These are phyloP conservation scores for Fusarium sp. DNA, from an alignment of 2,329 filamentous ascomycete genomes.

Conservation along the genomic window DNA sequence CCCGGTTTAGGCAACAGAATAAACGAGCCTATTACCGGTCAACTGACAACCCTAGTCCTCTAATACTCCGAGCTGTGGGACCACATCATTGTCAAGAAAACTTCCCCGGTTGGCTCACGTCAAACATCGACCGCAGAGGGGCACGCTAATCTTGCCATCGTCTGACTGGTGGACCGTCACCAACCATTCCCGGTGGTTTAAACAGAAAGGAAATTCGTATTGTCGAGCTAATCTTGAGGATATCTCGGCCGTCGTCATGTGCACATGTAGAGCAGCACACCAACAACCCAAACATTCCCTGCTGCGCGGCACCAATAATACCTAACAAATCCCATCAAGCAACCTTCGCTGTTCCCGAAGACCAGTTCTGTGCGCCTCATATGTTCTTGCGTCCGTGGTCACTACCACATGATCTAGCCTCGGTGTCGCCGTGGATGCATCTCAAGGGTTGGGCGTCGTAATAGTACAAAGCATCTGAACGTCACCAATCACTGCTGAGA, in stretches of 20 bases:
- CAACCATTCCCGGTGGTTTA: background rate
- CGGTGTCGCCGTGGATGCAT: slow-evolving; percentile 22
- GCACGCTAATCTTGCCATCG: slow-evolving; percentile 11
- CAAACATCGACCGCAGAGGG: background rate
- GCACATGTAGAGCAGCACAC: slow-evolving; percentile 6
- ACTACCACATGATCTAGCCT: slow-evolving; percentile 9
- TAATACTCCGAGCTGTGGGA: background rate
- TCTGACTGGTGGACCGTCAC: background rate
- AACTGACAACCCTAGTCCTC: background rate
- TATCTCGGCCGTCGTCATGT: slow-evolving; percentile 19
- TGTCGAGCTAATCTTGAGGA: slow-evolving; percentile 29
- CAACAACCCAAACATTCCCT: slow-evolving; percentile 10
- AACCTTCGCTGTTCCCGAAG: slow-evolving; percentile 13
- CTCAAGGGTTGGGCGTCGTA: slow-evolving; percentile 34
- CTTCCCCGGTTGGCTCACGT: background rate
- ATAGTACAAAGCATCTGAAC: slow-evolving; percentile 36
- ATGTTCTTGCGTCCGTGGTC: slow-evolving; percentile 2
- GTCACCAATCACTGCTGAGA: slow-evolving; percentile 36
- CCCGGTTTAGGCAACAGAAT: slow-evolving; percentile 6
- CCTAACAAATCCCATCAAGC: slow-evolving; percentile 24
- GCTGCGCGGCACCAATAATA: slow-evolving; percentile 20
- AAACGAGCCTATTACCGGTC: background rate
- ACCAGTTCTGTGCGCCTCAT: slow-evolving; percentile 9
- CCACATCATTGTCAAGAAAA: too few relatives aligned
- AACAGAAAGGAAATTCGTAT: slow-evolving; percentile 18